These are phyloP conservation scores for Xylaria polymorpha DNA, from an alignment of 2,329 filamentous ascomycete genomes.

Conservation along the genomic window DNA sequence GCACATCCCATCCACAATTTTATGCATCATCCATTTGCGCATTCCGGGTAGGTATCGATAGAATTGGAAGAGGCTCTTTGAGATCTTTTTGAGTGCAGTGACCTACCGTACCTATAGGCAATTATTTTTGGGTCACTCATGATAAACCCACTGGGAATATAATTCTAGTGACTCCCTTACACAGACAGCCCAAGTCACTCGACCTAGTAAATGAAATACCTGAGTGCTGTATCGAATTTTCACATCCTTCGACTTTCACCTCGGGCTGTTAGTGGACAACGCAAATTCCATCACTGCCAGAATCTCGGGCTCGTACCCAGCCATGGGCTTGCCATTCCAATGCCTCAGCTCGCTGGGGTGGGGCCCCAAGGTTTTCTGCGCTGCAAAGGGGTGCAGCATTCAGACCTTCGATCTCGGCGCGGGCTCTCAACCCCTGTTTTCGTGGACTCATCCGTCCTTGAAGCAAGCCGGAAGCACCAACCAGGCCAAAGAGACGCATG, in stretches of 20 bases:
- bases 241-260: background rate
- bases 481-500: constrained; percentile 18
- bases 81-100: background rate
- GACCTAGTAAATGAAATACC: background rate
- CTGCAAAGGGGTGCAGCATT: constrained; percentile 78
- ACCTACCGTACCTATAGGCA: background rate
- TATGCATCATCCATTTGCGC: background rate
- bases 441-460: constrained; percentile 46
- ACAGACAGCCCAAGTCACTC: background rate
- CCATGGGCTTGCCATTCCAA: constrained; percentile 67
- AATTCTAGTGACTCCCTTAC: background rate
- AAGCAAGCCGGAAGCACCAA: constrained; percentile 30
- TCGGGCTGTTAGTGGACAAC: constrained; percentile 6
- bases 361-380: constrained; percentile 67
- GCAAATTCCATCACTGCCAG: background rate
- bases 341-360: constrained; percentile 65
- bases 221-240: constrained; percentile 2
- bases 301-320: background rate
- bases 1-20: constrained; percentile 1
- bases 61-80: background rate
- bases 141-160: background rate
- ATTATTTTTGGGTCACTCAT: background rate
- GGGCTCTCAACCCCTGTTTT: constrained; percentile 40
- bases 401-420: constrained; percentile 69
- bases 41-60: background rate